Percentiles rank a stretch among this genome's conserved stretches.
These are phyloP conservation scores for Aspergillus texensis DNA, from an alignment of 2,329 filamentous ascomycete genomes.

Conservation along the genomic window DNA sequence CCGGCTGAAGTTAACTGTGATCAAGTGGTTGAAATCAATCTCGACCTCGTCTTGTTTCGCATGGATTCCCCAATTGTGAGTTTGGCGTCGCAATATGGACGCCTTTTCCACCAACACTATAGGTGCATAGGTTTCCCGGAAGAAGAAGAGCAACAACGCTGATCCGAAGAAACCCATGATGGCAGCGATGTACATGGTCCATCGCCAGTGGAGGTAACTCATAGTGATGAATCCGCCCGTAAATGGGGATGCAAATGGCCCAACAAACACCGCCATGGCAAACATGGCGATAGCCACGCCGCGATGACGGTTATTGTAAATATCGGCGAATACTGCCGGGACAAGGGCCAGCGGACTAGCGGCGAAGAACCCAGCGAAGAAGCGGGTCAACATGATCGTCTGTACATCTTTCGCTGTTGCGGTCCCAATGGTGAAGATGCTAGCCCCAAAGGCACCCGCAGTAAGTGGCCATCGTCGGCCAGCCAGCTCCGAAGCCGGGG, in stretches of 20 bases:
- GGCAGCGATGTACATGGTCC: slow-evolving; percentile 54
- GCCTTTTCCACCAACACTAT: slow-evolving; percentile 40
- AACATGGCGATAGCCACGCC: slow-evolving; percentile 52
- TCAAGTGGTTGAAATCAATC: slow-evolving; percentile 50
- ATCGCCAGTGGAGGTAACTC: slow-evolving; percentile 53
- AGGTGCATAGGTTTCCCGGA: slow-evolving; percentile 59
- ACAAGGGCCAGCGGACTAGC: slow-evolving; percentile 48
- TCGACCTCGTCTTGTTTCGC: slow-evolving; percentile 57
- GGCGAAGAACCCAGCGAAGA: slow-evolving; percentile 51
- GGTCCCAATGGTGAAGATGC: slow-evolving; percentile 49
- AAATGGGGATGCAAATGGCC: slow-evolving; percentile 53
- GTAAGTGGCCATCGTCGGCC: slow-evolving; percentile 57
- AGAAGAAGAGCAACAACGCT: slow-evolving; percentile 41
- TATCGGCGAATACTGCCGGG: slow-evolving; percentile 49
- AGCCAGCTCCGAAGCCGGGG: slow-evolving; percentile 62
- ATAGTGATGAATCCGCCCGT: slow-evolving; percentile 55
- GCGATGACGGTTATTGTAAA: slow-evolving; percentile 51
- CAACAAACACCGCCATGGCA: slow-evolving; percentile 52
- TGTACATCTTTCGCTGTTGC: slow-evolving; percentile 46
- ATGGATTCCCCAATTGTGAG: slow-evolving; percentile 62
- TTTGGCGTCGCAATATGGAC: slow-evolving; percentile 53
- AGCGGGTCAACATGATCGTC: slow-evolving; percentile 47
- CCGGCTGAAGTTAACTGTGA: slow-evolving; percentile 52
- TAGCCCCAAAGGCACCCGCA: slow-evolving; percentile 45
- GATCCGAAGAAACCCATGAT: slow-evolving; percentile 57